These are phyloP conservation scores for Dissophora globulifera DNA, from an alignment of 192 early-diverging fungal genomes.

Conservation along the genomic window DNA sequence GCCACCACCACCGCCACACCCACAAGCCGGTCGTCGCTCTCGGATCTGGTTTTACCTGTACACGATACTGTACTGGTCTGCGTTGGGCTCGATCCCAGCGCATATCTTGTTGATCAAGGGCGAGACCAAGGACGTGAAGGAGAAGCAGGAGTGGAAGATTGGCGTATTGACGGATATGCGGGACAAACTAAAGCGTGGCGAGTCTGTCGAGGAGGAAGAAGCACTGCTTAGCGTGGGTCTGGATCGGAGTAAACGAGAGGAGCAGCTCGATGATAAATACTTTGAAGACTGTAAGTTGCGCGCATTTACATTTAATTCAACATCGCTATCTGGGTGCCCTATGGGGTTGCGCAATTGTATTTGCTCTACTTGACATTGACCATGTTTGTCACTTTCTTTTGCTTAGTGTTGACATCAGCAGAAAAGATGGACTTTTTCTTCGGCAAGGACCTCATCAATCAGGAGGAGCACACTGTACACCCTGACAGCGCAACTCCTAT, in stretches of 20 bases:
- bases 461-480: background rate
- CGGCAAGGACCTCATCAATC: constrained; percentile 11
- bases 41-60: constrained; percentile 40
- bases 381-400: background rate
- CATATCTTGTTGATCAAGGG: constrained; percentile 36
- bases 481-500: background rate
- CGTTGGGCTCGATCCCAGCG: constrained; percentile 38
- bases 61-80: constrained; percentile 25
- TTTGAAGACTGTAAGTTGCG: constrained; percentile 45
- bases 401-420: constrained; percentile 31
- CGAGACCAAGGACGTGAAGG: constrained; percentile 32
- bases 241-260: constrained; percentile 31
- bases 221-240: constrained; percentile 31
- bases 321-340: background rate
- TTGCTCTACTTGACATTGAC: background rate
- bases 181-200: constrained; percentile 40
- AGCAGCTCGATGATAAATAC: constrained; percentile 48
- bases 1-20: constrained; percentile 7
- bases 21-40: constrained; percentile 21
- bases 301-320: background rate
- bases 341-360: background rate
- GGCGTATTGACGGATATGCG: constrained; percentile 45
- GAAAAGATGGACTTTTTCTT: constrained; percentile 45
- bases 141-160: constrained; percentile 48
- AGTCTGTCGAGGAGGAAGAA: constrained; percentile 46